These are phyloP conservation scores for Schrenkiella parvula DNA, from an alignment of 345 rosid genomes.

Conservation along the genomic window DNA sequence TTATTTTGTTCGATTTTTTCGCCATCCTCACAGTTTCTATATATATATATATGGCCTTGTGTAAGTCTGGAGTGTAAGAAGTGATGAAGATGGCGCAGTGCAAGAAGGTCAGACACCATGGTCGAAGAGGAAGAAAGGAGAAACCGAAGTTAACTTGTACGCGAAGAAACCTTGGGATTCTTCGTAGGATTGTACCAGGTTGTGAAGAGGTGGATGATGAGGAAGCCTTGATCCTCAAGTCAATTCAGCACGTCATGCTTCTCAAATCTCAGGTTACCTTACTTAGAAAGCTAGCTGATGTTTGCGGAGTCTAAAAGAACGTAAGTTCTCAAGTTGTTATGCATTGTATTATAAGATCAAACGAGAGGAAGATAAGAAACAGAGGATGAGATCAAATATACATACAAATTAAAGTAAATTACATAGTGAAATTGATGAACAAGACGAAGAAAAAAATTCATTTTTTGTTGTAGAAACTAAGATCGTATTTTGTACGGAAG, in stretches of 20 bases:
- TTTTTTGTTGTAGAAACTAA: slow-evolving; percentile 43
- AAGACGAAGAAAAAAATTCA: neutral
- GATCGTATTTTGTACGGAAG: slow-evolving; percentile 42
- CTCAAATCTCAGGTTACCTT: slow-evolving; percentile 42
- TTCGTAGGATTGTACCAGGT: slow-evolving; percentile 43
- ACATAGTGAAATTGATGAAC: slow-evolving; percentile 2
- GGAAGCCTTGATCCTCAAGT: slow-evolving; percentile 45
- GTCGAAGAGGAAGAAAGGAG: slow-evolving; percentile 28
- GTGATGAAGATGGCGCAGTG: slow-evolving; percentile 12
- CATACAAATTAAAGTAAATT: neutral
- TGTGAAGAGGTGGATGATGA: slow-evolving; percentile 40
- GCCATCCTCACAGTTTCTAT: slow-evolving; percentile 27
- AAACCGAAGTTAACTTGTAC: slow-evolving; percentile 28
- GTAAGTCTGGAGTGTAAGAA: neutral
- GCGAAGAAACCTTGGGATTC: slow-evolving; percentile 35
- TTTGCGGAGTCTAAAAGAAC: slow-evolving; percentile 32
- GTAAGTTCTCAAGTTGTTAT: slow-evolving; percentile 20
- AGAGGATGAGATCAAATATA: neutral
- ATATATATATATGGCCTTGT: neutral
- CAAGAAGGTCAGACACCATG: slow-evolving; percentile 19
- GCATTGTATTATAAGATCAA: slow-evolving; percentile 3
- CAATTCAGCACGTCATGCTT: slow-evolving; percentile 41
- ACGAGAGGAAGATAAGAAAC: neutral
- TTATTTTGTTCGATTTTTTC: slow-evolving; percentile 34
- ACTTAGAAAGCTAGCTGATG: slow-evolving; percentile 37